phyloP scores from a whole-genome alignment of 1,139 yeast species.

The Kodamaea suecica region DNA sequence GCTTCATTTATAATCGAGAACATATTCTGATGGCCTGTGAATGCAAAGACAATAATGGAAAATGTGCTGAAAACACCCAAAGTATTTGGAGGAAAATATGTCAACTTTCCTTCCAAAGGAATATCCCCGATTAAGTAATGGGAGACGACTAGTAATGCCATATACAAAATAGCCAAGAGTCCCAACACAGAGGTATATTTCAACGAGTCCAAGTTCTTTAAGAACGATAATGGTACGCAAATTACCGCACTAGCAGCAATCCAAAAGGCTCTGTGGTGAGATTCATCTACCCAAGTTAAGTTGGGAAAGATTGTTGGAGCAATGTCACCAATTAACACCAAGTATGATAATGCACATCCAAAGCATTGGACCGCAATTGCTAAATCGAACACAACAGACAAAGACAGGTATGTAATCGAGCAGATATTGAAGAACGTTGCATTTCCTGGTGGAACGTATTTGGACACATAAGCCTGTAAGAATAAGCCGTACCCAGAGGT shows the following conservation, averaged over 20 bases:
- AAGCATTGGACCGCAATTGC: conserved; percentile 85
- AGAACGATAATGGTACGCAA: conserved; percentile 42
- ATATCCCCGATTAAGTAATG: conserved; percentile 43
- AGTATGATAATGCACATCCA: conserved; percentile 46
- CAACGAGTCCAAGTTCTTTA: conserved; percentile 44
- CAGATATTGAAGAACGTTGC: conserved; percentile 88
- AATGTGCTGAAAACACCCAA: conserved; percentile 64
- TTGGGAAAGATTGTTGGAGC: conserved; percentile 36
- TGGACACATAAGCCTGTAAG: conserved; percentile 72
- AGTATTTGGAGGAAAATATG: conserved; percentile 54
- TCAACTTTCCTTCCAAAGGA: conserved; percentile 52
- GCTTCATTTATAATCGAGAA: conserved; percentile 52
- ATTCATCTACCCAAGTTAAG: conserved; percentile 19
- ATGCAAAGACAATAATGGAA: conserved; percentile 47
- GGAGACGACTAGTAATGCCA: conserved; percentile 35
- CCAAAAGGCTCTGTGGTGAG: conserved; percentile 34
- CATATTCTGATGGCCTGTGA: conserved; percentile 52
- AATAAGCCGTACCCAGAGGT: conserved; percentile 80
- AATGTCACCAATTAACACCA: conserved; percentile 46
- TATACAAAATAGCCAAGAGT: conserved; percentile 38
- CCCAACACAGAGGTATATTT: conserved; percentile 45
- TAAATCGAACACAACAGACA: conserved; percentile 77
- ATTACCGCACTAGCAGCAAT: conserved; percentile 31
- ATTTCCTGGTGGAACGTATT: conserved; percentile 63
- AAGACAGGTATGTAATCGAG: conserved; percentile 77